A percentile compares a stretch with the other conserved stretches of the same genome.
phyloP scores from a whole-genome alignment of 2,329 filamentous ascomycete genomes.

The Aspergillus spinulosporus region DNA sequence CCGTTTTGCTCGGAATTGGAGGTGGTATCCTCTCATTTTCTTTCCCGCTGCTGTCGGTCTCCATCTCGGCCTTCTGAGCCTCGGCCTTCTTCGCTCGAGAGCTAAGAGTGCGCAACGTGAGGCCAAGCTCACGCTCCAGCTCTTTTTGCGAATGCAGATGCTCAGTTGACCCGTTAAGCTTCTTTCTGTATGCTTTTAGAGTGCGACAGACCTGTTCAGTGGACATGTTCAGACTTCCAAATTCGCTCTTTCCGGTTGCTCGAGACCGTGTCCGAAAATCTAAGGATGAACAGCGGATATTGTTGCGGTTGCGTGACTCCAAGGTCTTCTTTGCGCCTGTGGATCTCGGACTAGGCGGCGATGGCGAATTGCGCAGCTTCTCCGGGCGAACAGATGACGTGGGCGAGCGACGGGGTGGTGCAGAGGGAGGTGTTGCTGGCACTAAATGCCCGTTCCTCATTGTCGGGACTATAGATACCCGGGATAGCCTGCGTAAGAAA shows the following conservation, averaged over 20 bases:
- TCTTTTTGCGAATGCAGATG: conserved; percentile 53
- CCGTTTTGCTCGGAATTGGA: conserved; percentile 27
- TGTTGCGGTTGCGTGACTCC: conserved; percentile 33
- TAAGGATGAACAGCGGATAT: conserved; percentile 49
- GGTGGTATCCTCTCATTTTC: conserved; percentile 33
- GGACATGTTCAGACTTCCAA: conserved; percentile 51
- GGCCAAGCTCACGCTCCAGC: conserved; percentile 58
- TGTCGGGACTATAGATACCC: conserved; percentile 48
- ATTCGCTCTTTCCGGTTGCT: conserved; percentile 39
- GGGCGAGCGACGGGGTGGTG: conserved; percentile 34
- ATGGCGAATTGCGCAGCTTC: conserved; percentile 38
- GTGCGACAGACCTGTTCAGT: conserved; percentile 61
- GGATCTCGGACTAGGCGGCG: conserved; percentile 41
- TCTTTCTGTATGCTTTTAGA: conserved; percentile 60
- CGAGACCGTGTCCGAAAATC: conserved; percentile 53
- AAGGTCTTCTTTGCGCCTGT: conserved; percentile 31
- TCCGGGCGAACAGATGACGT: conserved; percentile 29
- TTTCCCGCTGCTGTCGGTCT: conserved; percentile 43
- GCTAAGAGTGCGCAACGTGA: conserved; percentile 39
- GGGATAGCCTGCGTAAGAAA: conserved; percentile 57
- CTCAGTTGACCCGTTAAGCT: conserved; percentile 52
- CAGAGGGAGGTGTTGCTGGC: conserved; percentile 35
- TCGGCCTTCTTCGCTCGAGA: conserved; percentile 33
- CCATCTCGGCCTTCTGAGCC: conserved; percentile 31
- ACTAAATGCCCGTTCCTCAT: conserved; percentile 32